These are phyloP conservation scores for Cerrena zonata DNA, from an alignment of 1,284 basidiomycete species.

Conservation along the genomic window DNA sequence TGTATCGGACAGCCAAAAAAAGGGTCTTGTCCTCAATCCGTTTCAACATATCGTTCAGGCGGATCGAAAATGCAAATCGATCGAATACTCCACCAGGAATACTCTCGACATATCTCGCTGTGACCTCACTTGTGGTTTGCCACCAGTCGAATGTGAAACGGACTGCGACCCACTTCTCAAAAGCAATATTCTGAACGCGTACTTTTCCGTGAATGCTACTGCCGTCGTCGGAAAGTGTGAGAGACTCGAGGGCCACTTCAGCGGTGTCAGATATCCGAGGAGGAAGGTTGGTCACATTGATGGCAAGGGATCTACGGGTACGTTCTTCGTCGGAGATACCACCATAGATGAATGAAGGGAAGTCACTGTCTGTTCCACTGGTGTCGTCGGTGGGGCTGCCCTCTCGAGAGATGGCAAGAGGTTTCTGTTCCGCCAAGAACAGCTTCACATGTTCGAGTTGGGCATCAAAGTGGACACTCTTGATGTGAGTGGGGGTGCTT, in stretches of 20 bases:
- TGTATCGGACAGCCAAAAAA: constrained; percentile 77
- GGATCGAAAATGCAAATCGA: constrained; percentile 62
- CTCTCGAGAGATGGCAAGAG: constrained; percentile 84
- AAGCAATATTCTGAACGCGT: constrained; percentile 81
- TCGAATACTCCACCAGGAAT: constrained; percentile 57
- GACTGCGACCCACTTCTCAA: constrained; percentile 81
- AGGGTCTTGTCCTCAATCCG: constrained; percentile 84
- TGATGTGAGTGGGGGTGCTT: constrained; percentile 54
- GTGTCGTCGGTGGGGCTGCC: constrained; percentile 84
- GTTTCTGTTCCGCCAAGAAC: constrained; percentile 90
- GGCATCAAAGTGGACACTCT: constrained; percentile 89
- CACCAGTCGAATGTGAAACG: constrained; percentile 92
- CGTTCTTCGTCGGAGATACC: constrained; percentile 34
- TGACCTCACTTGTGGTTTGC: constrained; percentile 93
- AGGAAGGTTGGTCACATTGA: constrained; percentile 50
- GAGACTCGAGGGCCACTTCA: constrained; percentile 49
- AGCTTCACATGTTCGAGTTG: constrained; percentile 90
- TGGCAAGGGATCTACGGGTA: constrained; percentile 33
- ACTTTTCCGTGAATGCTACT: constrained; percentile 62
- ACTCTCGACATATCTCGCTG: constrained; percentile 71
- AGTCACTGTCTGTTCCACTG: constrained; percentile 67
- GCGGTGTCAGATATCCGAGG: constrained; percentile 25
- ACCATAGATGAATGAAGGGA: constrained; percentile 58
- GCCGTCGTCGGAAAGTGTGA: constrained; percentile 59
- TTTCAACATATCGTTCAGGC: constrained; percentile 55